Conservation (phyloP, 2,329 filamentous ascomycete species). For the Fusarium sp. region DNA sequence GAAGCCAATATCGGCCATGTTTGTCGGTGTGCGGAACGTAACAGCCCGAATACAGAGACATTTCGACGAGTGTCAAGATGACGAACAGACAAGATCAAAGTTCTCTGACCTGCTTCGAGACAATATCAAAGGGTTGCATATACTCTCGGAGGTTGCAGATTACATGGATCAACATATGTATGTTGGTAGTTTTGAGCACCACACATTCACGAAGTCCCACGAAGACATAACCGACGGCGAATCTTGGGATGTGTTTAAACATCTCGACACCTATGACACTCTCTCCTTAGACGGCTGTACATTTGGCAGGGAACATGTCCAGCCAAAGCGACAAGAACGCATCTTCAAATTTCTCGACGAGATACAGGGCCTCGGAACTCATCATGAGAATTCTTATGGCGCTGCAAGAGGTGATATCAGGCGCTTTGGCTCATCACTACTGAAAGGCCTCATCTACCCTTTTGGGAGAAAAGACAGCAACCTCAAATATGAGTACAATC, state of each 20-base stretch:
- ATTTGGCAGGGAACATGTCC: conserved; percentile 11
- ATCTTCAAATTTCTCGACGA: conserved; percentile 40
- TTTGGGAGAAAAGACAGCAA: background rate
- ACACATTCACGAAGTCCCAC: background rate
- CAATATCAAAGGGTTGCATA: conserved; percentile 38
- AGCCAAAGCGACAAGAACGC: conserved; percentile 25
- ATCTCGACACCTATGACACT: conserved; percentile 23
- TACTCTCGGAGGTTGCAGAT: conserved; percentile 40
- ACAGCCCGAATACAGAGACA: conserved; percentile 33
- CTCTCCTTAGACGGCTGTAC: conserved; percentile 34
- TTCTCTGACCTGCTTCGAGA: conserved; percentile 41
- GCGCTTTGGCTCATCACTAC: conserved; percentile 41
- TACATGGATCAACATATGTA: conserved; percentile 18
- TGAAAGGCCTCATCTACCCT: conserved; percentile 27
- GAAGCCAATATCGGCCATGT: conserved; percentile 8
- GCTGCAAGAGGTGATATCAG: conserved; percentile 41
- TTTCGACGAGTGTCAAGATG: conserved; percentile 34
- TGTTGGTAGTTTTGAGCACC: background rate
- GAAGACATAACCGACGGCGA: background rate
- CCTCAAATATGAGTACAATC: background rate
- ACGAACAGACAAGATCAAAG: conserved; percentile 1
- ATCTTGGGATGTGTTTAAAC: background rate
- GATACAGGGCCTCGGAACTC: conserved; percentile 26
- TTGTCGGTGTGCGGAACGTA: conserved; percentile 35
- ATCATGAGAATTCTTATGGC: conserved; percentile 14